These are phyloP conservation scores for Xylaria nigripes DNA, from an alignment of 495 filamentous ascomycete genomes.

Conservation along the genomic window DNA sequence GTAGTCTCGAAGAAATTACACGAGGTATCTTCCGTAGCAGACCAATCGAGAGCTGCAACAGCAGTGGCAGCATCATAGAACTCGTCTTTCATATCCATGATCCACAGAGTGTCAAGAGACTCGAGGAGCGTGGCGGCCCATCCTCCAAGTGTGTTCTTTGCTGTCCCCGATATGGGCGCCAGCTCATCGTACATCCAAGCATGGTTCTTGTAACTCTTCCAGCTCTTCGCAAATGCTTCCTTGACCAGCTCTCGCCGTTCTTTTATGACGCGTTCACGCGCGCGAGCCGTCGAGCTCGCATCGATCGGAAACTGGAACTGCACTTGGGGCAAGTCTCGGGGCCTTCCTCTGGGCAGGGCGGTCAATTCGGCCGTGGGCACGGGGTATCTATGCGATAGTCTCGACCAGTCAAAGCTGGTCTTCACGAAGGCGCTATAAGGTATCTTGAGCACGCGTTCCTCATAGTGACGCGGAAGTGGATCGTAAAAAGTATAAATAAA, in stretches of 20 bases:
- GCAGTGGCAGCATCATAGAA: slow-evolving; percentile 64
- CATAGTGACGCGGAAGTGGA: neutral
- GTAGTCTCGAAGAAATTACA: slow-evolving; percentile 67
- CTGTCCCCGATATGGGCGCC: slow-evolving; percentile 47
- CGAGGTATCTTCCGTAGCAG: slow-evolving; percentile 42
- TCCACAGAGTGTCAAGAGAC: slow-evolving; percentile 71
- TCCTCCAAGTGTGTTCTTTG: slow-evolving; percentile 59
- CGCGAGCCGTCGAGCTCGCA: slow-evolving; percentile 36
- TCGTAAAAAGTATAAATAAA: neutral
- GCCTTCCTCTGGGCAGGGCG: slow-evolving; percentile 51
- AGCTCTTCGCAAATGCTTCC: slow-evolving; percentile 56
- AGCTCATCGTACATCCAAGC: slow-evolving; percentile 73
- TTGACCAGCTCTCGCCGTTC: slow-evolving; percentile 50
- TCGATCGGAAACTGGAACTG: slow-evolving; percentile 56
- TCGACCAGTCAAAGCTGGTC: slow-evolving; percentile 47
- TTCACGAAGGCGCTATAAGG: slow-evolving; percentile 5
- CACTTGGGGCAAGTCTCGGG: slow-evolving; percentile 54
- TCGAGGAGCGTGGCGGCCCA: slow-evolving; percentile 82
- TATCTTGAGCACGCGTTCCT: neutral
- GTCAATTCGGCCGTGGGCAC: slow-evolving; percentile 47
- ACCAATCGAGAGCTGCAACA: slow-evolving; percentile 66
- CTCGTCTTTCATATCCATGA: slow-evolving; percentile 70
- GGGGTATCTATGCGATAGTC: slow-evolving; percentile 52
- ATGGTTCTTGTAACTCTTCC: slow-evolving; percentile 61
- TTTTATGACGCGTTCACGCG: slow-evolving; percentile 40